Conservation (phyloP, 1,139 yeast genomes). For the Geotrichum citri-aurantii region DNA sequence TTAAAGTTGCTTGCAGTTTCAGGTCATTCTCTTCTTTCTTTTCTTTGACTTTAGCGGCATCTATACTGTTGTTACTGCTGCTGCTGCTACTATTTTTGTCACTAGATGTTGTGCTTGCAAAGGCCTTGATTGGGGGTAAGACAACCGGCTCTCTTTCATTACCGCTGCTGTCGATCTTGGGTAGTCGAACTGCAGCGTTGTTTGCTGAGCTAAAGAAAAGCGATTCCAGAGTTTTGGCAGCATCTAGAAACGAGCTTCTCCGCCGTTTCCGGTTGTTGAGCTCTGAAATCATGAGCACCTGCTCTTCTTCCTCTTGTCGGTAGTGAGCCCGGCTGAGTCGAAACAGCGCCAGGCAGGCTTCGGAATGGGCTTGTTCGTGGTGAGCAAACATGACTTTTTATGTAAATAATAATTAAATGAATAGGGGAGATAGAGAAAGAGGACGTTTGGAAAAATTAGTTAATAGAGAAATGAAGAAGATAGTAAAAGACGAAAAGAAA, state of each 20-base stretch:
- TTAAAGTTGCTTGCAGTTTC: background rate
- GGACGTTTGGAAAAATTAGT: no score
- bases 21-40: background rate
- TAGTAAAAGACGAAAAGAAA: background rate
- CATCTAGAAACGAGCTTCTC: conserved; percentile 2
- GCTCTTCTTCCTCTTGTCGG: background rate
- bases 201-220: background rate
- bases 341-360: conserved; percentile 9
- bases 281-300: background rate
- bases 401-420: background rate
- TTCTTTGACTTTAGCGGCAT: background rate
- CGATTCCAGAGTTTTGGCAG: conserved; percentile 11
- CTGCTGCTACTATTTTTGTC: no score
- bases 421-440: background rate
- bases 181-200: background rate
- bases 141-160: background rate
- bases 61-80: conserved; percentile 3
- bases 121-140: background rate
- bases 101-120: background rate
- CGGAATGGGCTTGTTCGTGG: conserved; percentile 6
- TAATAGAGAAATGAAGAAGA: background rate
- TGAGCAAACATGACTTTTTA: background rate
- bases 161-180: background rate
- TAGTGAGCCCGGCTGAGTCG: background rate
- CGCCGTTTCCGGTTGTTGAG: background rate